A percentile compares a stretch with the other conserved stretches of the same genome.
Evolutionary conservation across 441 rosid species (phyloP).

Genomic region (Pelargonium fulgidum): DNA sequence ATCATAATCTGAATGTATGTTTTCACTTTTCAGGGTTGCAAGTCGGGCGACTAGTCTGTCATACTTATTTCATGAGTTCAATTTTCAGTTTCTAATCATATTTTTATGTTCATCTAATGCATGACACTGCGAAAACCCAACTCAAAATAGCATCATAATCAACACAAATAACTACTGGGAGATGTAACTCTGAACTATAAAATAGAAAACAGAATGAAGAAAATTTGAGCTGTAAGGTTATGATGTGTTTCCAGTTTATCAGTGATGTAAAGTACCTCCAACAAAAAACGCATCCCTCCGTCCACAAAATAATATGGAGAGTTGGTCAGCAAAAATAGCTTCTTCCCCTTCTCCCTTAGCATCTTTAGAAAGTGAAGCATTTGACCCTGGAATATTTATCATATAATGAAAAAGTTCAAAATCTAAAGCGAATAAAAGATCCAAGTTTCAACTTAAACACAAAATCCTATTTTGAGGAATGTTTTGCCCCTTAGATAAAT

Average conservation of each 20-base stretch:
- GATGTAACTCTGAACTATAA: neutral
- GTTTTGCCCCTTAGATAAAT: neutral
- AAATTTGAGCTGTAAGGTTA: neutral
- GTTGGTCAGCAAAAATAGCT: slow-evolving; percentile 83
- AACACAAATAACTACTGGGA: neutral
- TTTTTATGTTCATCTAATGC: neutral
- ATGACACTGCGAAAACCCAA: neutral
- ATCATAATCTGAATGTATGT: too few species aligned
- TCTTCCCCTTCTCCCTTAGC: slow-evolving; percentile 88
- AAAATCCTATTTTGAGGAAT: neutral
- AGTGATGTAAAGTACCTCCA: slow-evolving; percentile 57
- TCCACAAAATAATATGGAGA: slow-evolving; percentile 94
- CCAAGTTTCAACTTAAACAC: neutral
- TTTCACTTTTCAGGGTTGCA: neutral
- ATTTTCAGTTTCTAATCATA: neutral
- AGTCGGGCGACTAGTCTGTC: neutral
- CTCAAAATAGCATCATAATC: neutral
- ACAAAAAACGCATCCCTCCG: slow-evolving; percentile 88
- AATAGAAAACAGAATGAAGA: neutral
- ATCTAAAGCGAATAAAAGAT: neutral
- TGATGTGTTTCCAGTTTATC: neutral
- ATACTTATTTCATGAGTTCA: neutral
- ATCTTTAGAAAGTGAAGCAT: slow-evolving; percentile 59
- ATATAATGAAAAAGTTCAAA: neutral
- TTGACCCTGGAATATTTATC: slow-evolving; percentile 45